Evolutionary conservation across 2,329 filamentous ascomycete species (phyloP), one percentile per base, ranked within the genome.

Genomic region (Penicillium vulpinum): DNA sequence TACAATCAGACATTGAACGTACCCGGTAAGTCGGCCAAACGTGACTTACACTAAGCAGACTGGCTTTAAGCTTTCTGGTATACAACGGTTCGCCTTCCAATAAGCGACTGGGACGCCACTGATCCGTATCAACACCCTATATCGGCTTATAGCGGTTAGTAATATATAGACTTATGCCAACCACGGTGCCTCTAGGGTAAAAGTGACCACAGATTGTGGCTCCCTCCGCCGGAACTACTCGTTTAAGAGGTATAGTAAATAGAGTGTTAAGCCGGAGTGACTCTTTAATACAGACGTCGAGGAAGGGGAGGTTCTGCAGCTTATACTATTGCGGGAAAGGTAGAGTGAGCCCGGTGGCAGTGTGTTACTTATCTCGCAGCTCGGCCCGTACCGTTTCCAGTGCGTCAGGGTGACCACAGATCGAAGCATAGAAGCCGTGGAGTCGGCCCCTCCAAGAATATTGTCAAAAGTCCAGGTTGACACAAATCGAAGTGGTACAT

Each of bases 161-260:
- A 52, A 52, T 52, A 38, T 52, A 52, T 35, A 40, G 50, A 45
- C 50, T 52, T 40, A 52, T 52, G 40, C 50, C 50, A n/a, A 52
- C 50, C 28, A 52, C 50, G 31, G 50, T 52, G 18, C 50, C 50
- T 45, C 50, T 40, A 38, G 50, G 50, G 39, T 52, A 52, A 45
- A 52, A 52, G 18, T 51, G 38, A 51, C 50, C 50, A 29, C 50
- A 52, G 39, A 52, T 52, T 26, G 50, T 45, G 28, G 50, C 38
- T 38, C 40, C 50, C 8, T 44, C 39, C 18, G 50, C 40, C 13
- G 50, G 50, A 45, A 52, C 50, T 9, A 52, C 50, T 38, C 50
- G 39, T 29, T 52, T 40, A 36, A 52, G 50, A 52, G 50, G 50
- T 40, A 52, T 52, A 52, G 50, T 22, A 22, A 52, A 52, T 52